Base-by-base conservation (phyloP, 2,329 filamentous ascomycete genomes). In the Colletotrichum lupini region DNA sequence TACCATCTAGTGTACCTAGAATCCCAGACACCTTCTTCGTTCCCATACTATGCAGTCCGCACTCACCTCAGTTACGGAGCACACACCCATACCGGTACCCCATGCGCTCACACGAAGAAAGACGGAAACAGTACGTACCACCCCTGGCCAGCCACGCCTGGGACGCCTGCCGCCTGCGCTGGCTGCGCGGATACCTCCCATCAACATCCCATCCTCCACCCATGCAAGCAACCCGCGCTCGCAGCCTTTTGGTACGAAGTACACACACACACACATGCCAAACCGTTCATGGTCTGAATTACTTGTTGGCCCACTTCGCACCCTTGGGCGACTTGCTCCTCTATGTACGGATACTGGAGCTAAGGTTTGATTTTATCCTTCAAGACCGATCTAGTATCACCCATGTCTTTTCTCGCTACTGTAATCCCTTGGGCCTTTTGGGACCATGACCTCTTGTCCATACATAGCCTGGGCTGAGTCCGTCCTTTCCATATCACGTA, bases 251-350 rank as follows among this genome's bases (percentile, higher is more conserved):
- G 67, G 74, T 65, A 35, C 52, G 26, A 14, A 42, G 37, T 19
- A 24, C 35, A 37, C 35, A 37, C 35, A 37, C 52, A 53, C 71
- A 73, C 76, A 69, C 75, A 75, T 74, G 75, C 76, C 75, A 76
- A 76, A 76, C 72, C 72, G 61, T 70, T 69, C 75, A 72, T 76
- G 64, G 68, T 62, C 58, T 75, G 56, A 61, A 74, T 65, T 66
- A 73, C 74, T 68, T 75, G 64, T 68, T 76, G 81, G 76, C 77
- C 82, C 82, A 83, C 82, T 77, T 76, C 74, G 63, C 82, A 79
- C 81, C 82, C 81, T 80, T 71, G 70, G 69, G 78, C 81, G 80
- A 78, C 73, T 79, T 80, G 80, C 80, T 81, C 80, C 81, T 78
- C 80, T 67, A 53, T 16, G 37, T 67, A 53, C 37, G 37, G 37